phyloP scores from a whole-genome alignment of 2,329 filamentous ascomycete species.

The Pseudocercospora crystallina region DNA sequence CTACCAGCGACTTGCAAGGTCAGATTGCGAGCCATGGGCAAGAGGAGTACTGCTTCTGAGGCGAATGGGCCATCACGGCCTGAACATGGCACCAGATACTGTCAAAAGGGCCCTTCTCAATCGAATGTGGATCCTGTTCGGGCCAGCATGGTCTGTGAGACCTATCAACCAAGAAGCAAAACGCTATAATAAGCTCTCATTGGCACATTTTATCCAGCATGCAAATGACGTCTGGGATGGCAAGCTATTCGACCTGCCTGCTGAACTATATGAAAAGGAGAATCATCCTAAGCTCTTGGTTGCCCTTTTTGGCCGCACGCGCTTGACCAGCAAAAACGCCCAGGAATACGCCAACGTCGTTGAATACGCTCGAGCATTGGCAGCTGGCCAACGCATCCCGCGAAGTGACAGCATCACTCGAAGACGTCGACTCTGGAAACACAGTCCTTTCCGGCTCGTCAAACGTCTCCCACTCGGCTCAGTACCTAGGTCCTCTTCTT shows the following conservation, averaged over 20 bases:
- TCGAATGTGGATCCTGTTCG: slow-evolving; percentile 38
- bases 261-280: slow-evolving; percentile 14
- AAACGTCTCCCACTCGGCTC: not conserved
- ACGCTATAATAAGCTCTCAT: slow-evolving; percentile 23
- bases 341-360: slow-evolving; percentile 26
- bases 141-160: slow-evolving; percentile 29
- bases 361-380: slow-evolving; percentile 20
- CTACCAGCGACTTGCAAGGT: too few species aligned
- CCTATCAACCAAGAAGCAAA: slow-evolving; percentile 22
- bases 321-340: slow-evolving; percentile 7
- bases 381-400: slow-evolving; percentile 1
- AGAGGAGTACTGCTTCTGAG: slow-evolving; percentile 33
- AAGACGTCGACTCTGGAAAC: slow-evolving; percentile 16
- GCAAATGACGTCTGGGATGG: slow-evolving; percentile 32
- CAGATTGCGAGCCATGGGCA: slow-evolving; percentile 27
- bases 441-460: slow-evolving; percentile 20
- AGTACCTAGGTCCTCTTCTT: slow-evolving; percentile 2
- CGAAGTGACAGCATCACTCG: not conserved
- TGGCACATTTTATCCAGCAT: slow-evolving; percentile 32
- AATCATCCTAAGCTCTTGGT: slow-evolving; percentile 19
- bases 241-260: slow-evolving; percentile 18
- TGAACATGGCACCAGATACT: slow-evolving; percentile 19
- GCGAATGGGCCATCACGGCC: slow-evolving; percentile 25
- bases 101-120: slow-evolving; percentile 25
- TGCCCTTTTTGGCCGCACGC: slow-evolving; percentile 24